Percentiles rank a stretch among this genome's conserved stretches.
phyloP scores from a whole-genome alignment of 768 basidiomycete species.

The Mycena alexandri region DNA sequence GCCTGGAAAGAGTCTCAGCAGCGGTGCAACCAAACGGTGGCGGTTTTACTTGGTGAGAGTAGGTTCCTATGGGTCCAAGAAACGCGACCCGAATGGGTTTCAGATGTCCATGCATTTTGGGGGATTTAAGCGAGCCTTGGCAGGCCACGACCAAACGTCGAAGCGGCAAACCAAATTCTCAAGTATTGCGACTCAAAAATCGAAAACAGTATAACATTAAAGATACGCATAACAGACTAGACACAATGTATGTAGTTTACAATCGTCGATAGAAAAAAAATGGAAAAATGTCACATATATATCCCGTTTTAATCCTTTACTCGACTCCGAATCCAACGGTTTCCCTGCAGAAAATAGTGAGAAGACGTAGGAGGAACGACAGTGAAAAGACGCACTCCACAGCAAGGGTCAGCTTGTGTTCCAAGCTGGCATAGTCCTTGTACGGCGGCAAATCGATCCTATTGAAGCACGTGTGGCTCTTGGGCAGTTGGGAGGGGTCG shows the following conservation, averaged over 20 bases:
- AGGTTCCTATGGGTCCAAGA: slow-evolving; percentile 70
- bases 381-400: slow-evolving; percentile 78
- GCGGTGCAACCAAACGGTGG: neutral
- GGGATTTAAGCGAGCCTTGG: too few relatives aligned
- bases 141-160: too few relatives aligned
- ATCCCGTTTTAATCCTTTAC: slow-evolving; percentile 52
- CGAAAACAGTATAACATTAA: slow-evolving; percentile 20
- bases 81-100: slow-evolving; percentile 51
- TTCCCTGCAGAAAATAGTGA: slow-evolving; percentile 65
- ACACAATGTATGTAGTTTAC: slow-evolving; percentile 29
- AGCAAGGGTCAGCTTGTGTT: slow-evolving; percentile 94
- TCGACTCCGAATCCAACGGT: slow-evolving; percentile 96
- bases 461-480: slow-evolving; percentile 97
- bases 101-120: neutral
- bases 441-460: slow-evolving; percentile 98
- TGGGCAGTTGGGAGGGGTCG: slow-evolving; percentile 95
- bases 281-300: slow-evolving; percentile 32
- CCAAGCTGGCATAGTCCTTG: slow-evolving; percentile 93
- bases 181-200: too few relatives aligned
- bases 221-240: slow-evolving; percentile 31
- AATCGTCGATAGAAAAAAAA: slow-evolving; percentile 35
- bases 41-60: slow-evolving; percentile 65
- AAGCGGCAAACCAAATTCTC: neutral
- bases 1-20: slow-evolving; percentile 49
- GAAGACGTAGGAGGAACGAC: slow-evolving; percentile 14